A percentile compares a stretch with the other conserved stretches of the same genome.
phyloP scores from a whole-genome alignment of 2,329 filamentous ascomycete species.

The Bipolaris gigantea region DNA sequence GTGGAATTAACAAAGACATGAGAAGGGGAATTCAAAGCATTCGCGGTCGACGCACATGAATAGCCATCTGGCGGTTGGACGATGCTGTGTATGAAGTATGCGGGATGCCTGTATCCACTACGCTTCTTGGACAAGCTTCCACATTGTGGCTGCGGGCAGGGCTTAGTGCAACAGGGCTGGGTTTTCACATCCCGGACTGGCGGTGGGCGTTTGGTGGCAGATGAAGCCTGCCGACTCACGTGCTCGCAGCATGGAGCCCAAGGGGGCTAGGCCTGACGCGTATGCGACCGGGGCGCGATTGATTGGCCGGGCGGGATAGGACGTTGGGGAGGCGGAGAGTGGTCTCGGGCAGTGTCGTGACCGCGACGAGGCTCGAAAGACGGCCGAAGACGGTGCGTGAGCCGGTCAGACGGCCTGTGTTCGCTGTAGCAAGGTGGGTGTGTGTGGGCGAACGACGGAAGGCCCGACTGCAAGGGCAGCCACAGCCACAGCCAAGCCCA shows the following conservation, averaged over 20 bases:
- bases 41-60: constrained; percentile 5
- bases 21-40: background rate
- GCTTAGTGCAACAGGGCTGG: constrained; percentile 15
- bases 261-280: constrained; percentile 13
- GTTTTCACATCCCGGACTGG: constrained; percentile 12
- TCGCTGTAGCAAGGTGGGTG: background rate
- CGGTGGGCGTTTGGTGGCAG: constrained; percentile 13
- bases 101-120: constrained; percentile 9
- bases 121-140: constrained; percentile 12
- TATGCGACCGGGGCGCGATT: background rate
- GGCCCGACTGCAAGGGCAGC: constrained; percentile 4
- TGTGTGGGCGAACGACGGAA: background rate
- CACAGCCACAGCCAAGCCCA: constrained; percentile 3
- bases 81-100: constrained; percentile 15
- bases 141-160: constrained; percentile 12
- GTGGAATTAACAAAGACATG: background rate
- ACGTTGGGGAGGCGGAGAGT: background rate
- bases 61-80: constrained; percentile 7
- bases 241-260: constrained; percentile 26
- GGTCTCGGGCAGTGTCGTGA: background rate
- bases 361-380: background rate
- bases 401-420: constrained; percentile 9
- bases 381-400: constrained; percentile 1
- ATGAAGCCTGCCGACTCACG: constrained; percentile 17
- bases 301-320: constrained; percentile 8